Evolutionary conservation across 805 yeast genomes (phyloP), one percentile per base, ranked within the genome.

Genomic region (Brettanomyces custersianus): DNA sequence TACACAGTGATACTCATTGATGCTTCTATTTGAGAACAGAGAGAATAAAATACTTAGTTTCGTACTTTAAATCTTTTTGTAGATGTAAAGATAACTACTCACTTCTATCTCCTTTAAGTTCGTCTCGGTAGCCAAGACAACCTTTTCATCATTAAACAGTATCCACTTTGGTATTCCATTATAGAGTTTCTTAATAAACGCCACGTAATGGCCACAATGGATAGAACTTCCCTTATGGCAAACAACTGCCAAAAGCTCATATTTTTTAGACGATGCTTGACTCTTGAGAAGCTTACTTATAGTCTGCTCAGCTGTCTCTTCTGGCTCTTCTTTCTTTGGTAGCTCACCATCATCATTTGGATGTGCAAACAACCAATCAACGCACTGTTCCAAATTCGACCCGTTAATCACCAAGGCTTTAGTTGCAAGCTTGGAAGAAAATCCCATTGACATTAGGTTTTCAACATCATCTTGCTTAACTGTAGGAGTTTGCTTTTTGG

Each of bases 191-290:
- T 65, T 70, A 22, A 83, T 63, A 48, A 81, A 87, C 1, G 79
- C 83, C 28, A 88, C 96, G 55, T 87, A 87, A 55, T 87, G 96
- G 1, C 96, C 96, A 0, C 95, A 83, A 46, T 88, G 95, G 1
- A 85, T 80, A 10, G 94, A 80, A 2, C 76, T 66, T 6, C 96
- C 96, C 55, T 87, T 88, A 56, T 87, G 96, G 53, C 95, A 86
- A 12, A 88, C 66, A 4, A 83, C 79, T 0, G 81, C 80, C 30
- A 68, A 64, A 33, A 88, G 56, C 4, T 47, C 42, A 50, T 79
- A 86, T 3, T 20, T 18, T 4, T 35, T 40, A 7, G 29, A 20
- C 3, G 29, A 24, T 2, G 40, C 28, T 3, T 35, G 26, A 4
- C 27, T 31, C 4, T 19, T 19, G 18, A 42, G 41, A 10, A 51